Conservation (phyloP, 1,284 basidiomycete genomes). For the Inonotus obliquus region DNA sequence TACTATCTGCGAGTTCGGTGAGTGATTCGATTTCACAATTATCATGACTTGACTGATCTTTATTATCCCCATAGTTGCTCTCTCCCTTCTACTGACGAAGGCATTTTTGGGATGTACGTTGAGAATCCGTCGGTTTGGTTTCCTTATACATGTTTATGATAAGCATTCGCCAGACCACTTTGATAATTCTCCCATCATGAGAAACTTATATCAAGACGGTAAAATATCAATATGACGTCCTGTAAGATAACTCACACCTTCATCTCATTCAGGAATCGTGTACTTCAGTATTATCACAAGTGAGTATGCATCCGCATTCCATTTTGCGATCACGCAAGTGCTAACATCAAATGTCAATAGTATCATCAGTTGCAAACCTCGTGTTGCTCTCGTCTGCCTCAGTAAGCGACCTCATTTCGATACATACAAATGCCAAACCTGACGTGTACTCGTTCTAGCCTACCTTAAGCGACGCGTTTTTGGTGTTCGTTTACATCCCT, state of each 20-base stretch:
- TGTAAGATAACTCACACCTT: neutral
- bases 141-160: neutral
- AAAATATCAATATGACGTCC: neutral
- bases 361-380: neutral
- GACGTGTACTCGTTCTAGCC: neutral
- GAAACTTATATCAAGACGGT: neutral
- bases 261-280: neutral
- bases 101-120: neutral
- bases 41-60: neutral
- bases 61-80: neutral
- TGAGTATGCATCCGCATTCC: neutral
- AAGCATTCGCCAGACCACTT: neutral
- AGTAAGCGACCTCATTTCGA: neutral
- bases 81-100: neutral
- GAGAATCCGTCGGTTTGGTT: too few species aligned
- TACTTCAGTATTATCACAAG: slow-evolving; percentile 8
- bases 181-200: neutral
- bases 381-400: neutral
- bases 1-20: neutral
- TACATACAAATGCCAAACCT: neutral
- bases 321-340: neutral
- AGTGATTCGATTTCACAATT: neutral
- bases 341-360: neutral
- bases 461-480: neutral
- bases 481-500: neutral